Percentiles rank a stretch among this genome's conserved stretches.
Conservation (phyloP, 2,329 filamentous ascomycete species). For the Karstenula rhodostoma region DNA sequence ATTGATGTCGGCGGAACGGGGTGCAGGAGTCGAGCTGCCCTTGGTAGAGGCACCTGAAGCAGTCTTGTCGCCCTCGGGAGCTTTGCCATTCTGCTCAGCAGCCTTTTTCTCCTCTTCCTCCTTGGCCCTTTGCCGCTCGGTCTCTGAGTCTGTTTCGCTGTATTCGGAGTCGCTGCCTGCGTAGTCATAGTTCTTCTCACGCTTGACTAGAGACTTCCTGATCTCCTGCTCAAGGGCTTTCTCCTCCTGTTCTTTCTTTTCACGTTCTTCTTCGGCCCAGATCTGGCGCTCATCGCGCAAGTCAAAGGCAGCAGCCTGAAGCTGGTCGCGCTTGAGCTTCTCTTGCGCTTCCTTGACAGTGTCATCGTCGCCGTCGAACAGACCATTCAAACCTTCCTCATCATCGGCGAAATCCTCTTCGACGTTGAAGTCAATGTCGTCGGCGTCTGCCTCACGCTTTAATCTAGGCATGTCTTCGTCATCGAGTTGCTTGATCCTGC, state of each 20-base stretch:
- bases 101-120: constrained; percentile 61
- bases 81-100: constrained; percentile 56
- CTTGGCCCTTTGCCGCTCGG: constrained; percentile 67
- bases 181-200: constrained; percentile 88
- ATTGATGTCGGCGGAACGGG: constrained; percentile 58
- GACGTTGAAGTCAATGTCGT: constrained; percentile 71
- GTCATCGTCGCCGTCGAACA: constrained; percentile 56
- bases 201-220: constrained; percentile 81
- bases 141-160: constrained; percentile 64
- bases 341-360: constrained; percentile 70
- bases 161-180: constrained; percentile 74
- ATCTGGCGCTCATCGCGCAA: constrained; percentile 57
- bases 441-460: constrained; percentile 64
- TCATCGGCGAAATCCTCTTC: constrained; percentile 83
- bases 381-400: constrained; percentile 67
- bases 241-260: constrained; percentile 72
- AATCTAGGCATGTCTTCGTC: constrained; percentile 53
- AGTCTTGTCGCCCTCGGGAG: constrained; percentile 54
- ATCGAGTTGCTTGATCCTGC: constrained; percentile 49
- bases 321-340: constrained; percentile 77
- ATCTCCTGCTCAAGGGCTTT: constrained; percentile 78
- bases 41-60: constrained; percentile 69
- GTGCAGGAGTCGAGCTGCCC: constrained; percentile 71
- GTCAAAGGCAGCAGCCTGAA: constrained; percentile 89
- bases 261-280: constrained; percentile 73